A percentile compares a stretch with the other conserved stretches of the same genome.
Conservation (phyloP, 345 rosid genomes). For the Eucalyptus virginea region DNA sequence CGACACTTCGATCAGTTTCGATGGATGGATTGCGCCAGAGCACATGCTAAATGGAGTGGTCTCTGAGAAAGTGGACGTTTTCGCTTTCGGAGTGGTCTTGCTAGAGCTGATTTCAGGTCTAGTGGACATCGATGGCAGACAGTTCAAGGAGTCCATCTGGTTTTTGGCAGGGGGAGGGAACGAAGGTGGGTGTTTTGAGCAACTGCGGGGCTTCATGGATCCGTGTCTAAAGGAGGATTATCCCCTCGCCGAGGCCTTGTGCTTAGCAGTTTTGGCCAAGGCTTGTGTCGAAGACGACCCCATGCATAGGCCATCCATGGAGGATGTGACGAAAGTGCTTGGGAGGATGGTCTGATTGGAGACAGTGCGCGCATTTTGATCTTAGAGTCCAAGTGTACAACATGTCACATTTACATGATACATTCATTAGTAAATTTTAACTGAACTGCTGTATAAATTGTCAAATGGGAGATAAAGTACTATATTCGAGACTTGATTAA, state of each 20-base stretch:
- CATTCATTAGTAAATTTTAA: not conserved
- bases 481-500: not conserved
- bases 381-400: not conserved
- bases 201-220: constrained; percentile 42
- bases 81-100: constrained; percentile 36
- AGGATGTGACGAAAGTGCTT: constrained; percentile 44
- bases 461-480: not conserved
- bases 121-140: constrained; percentile 1
- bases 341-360: constrained; percentile 22
- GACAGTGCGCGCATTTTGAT: not conserved
- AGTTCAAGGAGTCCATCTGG: constrained; percentile 22
- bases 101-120: constrained; percentile 39
- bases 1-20: not conserved
- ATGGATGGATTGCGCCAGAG: constrained; percentile 17
- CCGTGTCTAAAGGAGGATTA: constrained; percentile 31
- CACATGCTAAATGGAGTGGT: not conserved
- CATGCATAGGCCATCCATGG: constrained; percentile 37
- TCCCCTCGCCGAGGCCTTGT: constrained; percentile 39
- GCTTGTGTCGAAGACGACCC: constrained; percentile 53
- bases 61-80: constrained; percentile 31
- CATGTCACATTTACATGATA: not conserved
- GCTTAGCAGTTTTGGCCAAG: constrained; percentile 46
- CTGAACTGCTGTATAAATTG: not conserved
- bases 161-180: constrained; percentile 24
- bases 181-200: constrained; percentile 49